Evolutionary conservation across 768 basidiomycete species (phyloP).

Genomic region (Omphalotus guepiniiformis): DNA sequence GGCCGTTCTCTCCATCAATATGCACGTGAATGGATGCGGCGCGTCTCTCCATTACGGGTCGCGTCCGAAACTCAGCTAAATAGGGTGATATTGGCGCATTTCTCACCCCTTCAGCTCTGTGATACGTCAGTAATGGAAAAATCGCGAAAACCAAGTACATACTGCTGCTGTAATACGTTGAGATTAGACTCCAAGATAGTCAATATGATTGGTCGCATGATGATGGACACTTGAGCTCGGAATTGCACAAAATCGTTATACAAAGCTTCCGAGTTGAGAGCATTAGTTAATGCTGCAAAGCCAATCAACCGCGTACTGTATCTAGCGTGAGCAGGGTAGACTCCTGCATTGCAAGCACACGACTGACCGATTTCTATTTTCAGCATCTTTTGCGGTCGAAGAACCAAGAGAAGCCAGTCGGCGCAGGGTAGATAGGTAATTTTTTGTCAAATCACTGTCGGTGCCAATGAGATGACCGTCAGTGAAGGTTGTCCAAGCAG

Average conservation of each 20-base stretch:
- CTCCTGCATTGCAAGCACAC: neutral
- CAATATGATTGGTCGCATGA: constrained; percentile 68
- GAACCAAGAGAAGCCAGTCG: constrained; percentile 64
- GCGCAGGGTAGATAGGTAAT: constrained; percentile 65
- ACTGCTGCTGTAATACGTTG: constrained; percentile 65
- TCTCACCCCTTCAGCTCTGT: constrained; percentile 58
- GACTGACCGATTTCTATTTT: constrained; percentile 67
- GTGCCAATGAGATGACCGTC: constrained; percentile 80
- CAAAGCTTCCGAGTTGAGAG: constrained; percentile 79
- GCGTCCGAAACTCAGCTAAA: constrained; percentile 77
- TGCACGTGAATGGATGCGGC: constrained; percentile 90
- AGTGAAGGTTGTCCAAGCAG: constrained; percentile 89
- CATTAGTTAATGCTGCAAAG: constrained; percentile 76
- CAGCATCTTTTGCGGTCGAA: constrained; percentile 52
- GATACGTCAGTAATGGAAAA: constrained; percentile 5
- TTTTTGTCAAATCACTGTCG: constrained; percentile 62
- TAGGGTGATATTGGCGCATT: constrained; percentile 73
- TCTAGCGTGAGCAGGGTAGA: neutral
- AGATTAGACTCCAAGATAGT: constrained; percentile 64
- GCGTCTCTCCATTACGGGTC: constrained; percentile 74
- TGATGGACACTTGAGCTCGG: constrained; percentile 60
- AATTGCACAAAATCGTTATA: constrained; percentile 73
- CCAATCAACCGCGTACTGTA: constrained; percentile 80
- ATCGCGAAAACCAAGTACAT: constrained; percentile 20
- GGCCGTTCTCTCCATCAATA: constrained; percentile 84